Evolutionary conservation across 1,284 basidiomycete genomes (phyloP), one percentile per base, ranked within the genome.

Genomic region (Polyporus tsugae): DNA sequence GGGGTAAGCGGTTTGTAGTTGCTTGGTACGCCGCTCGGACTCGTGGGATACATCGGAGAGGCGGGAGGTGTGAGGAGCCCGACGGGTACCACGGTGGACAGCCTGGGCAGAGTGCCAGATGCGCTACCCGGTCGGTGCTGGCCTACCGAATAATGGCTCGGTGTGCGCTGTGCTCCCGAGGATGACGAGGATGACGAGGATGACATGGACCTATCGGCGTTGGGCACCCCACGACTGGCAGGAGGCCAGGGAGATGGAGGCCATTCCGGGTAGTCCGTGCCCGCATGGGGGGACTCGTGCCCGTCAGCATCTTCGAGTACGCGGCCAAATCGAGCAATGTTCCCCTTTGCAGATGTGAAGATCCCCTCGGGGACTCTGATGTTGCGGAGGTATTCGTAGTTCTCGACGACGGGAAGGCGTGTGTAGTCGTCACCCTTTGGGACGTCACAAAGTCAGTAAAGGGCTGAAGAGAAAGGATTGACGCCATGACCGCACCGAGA

Each of bases 361-460:
- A 92, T 80, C 11, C 89, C 89, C 64, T 86, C 85, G 22, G 90
- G 90, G 57, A 90, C 85, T 33, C 84, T 83, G 64, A 92, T 82
- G 66, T 81, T 85, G 67, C 88, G 86, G 70, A 92, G 85, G 77
- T 91, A 90, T 58, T 91, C 87, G 71, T 91, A 92, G 74, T 85
- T 84, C 71, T 92, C 91, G 65, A 92, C 83, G 25, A 90, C 85
- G 39, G 91, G 91, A 17, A 92, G 83, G 61, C 84, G 84, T 17
- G 83, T 82, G 75, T 91, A 91, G 76, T 92, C 90, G 72, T 87
- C 87, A 25, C 86, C 89, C 90, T 92, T 74, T 57, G 59, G 55
- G 46, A 63, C 49, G 35, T 36, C 25, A 55, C 52, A 33, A 41
- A 33, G 38, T 13, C 6, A 33, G 72, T 42, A 17, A 41, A 17